Base-by-base conservation (phyloP, 1,139 yeast genomes). In the Ogataea hybrid region DNA sequence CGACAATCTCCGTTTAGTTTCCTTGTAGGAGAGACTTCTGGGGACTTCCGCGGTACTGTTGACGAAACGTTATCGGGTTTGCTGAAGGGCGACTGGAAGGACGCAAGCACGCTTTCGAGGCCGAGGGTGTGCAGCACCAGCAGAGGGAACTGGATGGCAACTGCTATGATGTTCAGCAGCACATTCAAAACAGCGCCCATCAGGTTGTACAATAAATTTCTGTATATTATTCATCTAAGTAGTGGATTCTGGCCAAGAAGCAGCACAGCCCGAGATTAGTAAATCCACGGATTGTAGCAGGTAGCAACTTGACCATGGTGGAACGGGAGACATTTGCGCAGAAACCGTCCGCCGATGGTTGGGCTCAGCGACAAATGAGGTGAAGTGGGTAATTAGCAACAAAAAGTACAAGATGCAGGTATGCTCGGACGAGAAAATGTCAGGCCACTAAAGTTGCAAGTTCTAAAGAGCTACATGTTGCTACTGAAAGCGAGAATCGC, bases 21-120 rank as follows among this genome's bases (percentile, higher is more conserved):
- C 8, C 11, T 12, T 10, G 14, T 15, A 11, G 35, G 28, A 5
- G 41, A 28, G 11, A 28, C 18, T 11, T 6, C n/a, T 9, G 30
- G 12, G n/a, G 30, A 29, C 11, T 29, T 22, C 10, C 25, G 28
- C 32, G 31, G 15, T 12, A 40, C 43, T 1, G 25, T 28, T 2
- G 48, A 37, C 1, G 51, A 42, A 3, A 53, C 48, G 25, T 54
- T 54, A 20, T 54, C 58, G 1, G 58, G 51, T 12, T 37, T 46
- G 25, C 41, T 51, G 33, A 53, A 52, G 2, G 34, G 32, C 1
- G 51, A 39, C 11, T 49, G 51, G 17, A 41, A 37, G 14, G 33
- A 40, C 11, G 47, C 38, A 7, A 54, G 37, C n/a, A 45, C 35
- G 6, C 51, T 42, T 25, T 54, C 58, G 3, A 54, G 30, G 2